Base-by-base conservation (phyloP, 805 yeast species). In the Priceomyces castillae region DNA sequence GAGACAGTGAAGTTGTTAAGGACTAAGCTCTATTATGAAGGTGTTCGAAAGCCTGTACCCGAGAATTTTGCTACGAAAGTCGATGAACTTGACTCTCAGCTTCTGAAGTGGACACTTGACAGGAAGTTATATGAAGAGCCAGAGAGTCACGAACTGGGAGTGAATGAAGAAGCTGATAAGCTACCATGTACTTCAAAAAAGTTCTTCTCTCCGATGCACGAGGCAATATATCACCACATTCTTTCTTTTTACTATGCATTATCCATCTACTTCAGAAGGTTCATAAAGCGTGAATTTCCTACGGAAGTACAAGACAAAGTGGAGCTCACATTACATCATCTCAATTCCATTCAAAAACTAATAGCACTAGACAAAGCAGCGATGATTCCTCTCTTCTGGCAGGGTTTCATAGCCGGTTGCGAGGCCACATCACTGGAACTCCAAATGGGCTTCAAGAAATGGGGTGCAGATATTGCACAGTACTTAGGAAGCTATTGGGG, bases 401-500 rank as follows among this genome's bases (percentile, higher is more conserved):
- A 86, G 56, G 95, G 94, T 0, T 89, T 89, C 52, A 83, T 89
- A 35, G 90, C 92, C 1, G 96, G 95, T 0, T 84, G 94, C 54
- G 89, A 86, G 48, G 84, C 90, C 9, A 75, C 78, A 46, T 78
- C 82, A 4, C 52, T 62, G 1, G 71, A 69, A 28, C 62, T 82
- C 30, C 92, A 86, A 50, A 64, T 73, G 46, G 82, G 88, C 34
- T 87, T 79, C 64, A 82, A 80, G 55, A 69, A 73, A 45, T 88
- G 95, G 95, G 82, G 82, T 9, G 80, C 78, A n/a, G 78, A 78
- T 45, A 78, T 79, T 36, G 76, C 75, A 16, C 73, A 63, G 46
- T 70, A 65, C 46, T 52, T 66, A 41, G 95, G 95, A 0, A 81
- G 90, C 25, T 88, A 87, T 58, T 85, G 90, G 87, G 90, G 89